Evolutionary conservation across 202 grass and related monocot species (phyloP), one percentile per base, ranked within the genome.

Genomic region (Setaria viridis): DNA sequence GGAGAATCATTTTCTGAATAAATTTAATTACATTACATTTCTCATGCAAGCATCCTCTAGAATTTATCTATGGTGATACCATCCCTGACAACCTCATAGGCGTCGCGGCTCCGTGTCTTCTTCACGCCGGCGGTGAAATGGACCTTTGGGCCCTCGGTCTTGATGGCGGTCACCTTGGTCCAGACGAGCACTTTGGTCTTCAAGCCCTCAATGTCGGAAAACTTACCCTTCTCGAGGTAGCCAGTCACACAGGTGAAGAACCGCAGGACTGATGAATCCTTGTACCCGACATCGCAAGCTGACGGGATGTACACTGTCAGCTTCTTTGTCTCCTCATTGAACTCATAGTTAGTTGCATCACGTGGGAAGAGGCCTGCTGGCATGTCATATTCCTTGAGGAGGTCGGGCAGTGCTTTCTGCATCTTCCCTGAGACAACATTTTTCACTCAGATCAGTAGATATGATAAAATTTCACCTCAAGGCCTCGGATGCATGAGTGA

Each of bases 101-200:
- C 97, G 20, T 94, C 92, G 0, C 94, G 88, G 41, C 58, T 94
- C 82, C 97, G 77, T 46, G 85, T 85, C 84, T 99, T 99, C 87
- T 94, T 99, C 80, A 99, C 62, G 6, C 97, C 92, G 0, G 92
- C 85, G 1, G 87, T 89, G 70, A 99, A 96, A 89, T 92, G 89
- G 70, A 99, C 84, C 80, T 99, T 99, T 1, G 94, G 89, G 20
- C 97, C 94, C 80, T 99, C 97, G 1, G 88, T 88, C 76, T 92
- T 90, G 70, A 97, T 80, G 35, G 70, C 39, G 14, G 91, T 96
- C 74, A 99, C 93, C 80, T 99, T 99, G 37, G 90, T 86, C 97
- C 97, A 99, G 62, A 99, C 88, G 79, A 99, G 68, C 7, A 95
- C 87, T 81, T 96, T 99, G 9, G 90, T 99, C 83, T 96, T 96